Evolutionary conservation across 768 basidiomycete species (phyloP).

Genomic region (Hygrophoropsis aurantiaca): DNA sequence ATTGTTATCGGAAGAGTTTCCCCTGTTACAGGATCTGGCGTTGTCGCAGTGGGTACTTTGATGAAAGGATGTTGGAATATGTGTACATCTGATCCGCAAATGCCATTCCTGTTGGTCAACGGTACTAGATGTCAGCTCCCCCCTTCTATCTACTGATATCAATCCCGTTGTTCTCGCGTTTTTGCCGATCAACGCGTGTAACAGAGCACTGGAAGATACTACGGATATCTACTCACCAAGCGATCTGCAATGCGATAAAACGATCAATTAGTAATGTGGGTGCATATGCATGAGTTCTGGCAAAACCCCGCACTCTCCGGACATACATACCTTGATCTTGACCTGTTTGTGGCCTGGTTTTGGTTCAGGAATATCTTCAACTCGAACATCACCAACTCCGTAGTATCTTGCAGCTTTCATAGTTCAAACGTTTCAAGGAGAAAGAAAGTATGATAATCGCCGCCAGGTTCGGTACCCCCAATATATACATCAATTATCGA

Average conservation of each 20-base stretch:
- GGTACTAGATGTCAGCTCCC: not conserved
- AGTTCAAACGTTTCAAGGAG: no score
- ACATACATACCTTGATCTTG: conserved; percentile 40
- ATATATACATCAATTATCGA: no score
- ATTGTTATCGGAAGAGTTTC: conserved; percentile 41
- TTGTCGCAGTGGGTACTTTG: conserved; percentile 29
- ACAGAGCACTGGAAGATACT: no score
- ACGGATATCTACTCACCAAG: not conserved
- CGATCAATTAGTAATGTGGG: no score
- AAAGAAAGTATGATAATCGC: no score
- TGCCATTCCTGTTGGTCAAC: conserved; percentile 14
- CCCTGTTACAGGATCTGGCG: conserved; percentile 37
- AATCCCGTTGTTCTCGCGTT: no score
- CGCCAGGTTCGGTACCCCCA: no score
- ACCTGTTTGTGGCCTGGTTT: conserved; percentile 34
- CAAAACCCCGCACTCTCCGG: not conserved
- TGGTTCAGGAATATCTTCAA: conserved; percentile 44
- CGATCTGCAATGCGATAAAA: no score
- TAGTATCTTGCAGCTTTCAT: conserved; percentile 50
- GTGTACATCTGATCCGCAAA: conserved; percentile 51
- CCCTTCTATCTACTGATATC: no score
- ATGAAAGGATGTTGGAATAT: conserved; percentile 33
- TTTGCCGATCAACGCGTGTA: no score
- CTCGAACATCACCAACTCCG: conserved; percentile 41
- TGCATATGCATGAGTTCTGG: no score